Evolutionary conservation across 192 early-diverging fungal genomes (phyloP), one percentile per base, ranked within the genome.

Genomic region (Backusella australiensis): DNA sequence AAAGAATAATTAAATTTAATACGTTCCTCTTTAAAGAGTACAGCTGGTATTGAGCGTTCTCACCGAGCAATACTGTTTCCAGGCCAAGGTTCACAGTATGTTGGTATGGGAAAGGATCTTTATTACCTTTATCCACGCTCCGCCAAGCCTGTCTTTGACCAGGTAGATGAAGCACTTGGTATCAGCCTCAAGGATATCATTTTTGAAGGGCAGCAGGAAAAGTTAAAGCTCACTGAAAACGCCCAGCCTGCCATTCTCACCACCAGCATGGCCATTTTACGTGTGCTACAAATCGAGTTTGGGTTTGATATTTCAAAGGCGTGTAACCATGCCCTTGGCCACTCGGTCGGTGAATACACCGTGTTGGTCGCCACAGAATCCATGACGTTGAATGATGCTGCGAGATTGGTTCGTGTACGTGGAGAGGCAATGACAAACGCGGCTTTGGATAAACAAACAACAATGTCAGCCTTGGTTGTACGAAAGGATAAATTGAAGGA

Each of bases 31-130:
- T 26, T 59, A 12, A 63, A 81, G 80, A 77, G 75, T 38, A 81
- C 80, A 8, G 80, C 80, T 12, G 80, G 80, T 29, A 81, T 81
- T 34, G 80, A 81, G 34, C 70, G 75, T 34, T 69, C 72, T 34
- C 80, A 81, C 70, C 75, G 80, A 41, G 80, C 80, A 4, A 67
- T 81, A 34, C 44, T 81, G 26, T 81, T 81, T 59, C 80, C 80
- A 12, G 93, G 93, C 15, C 93, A 95, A 81, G 93, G 93, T 38
- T 91, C 93, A 11, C 93, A 95, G 81, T 94, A 89, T 84, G 87
- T 94, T 77, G 95, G 97, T 44, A 99, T 99, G 97, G 96, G 95
- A 11, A 86, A 85, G 77, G 97, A 98, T 83, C 83, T 99, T 34
- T 95, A 93, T 67, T 85, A 91, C n/a, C 78, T 84, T 38, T 97